phyloP scores from a whole-genome alignment of 805 yeast genomes.

The Danielia oregonensis region DNA sequence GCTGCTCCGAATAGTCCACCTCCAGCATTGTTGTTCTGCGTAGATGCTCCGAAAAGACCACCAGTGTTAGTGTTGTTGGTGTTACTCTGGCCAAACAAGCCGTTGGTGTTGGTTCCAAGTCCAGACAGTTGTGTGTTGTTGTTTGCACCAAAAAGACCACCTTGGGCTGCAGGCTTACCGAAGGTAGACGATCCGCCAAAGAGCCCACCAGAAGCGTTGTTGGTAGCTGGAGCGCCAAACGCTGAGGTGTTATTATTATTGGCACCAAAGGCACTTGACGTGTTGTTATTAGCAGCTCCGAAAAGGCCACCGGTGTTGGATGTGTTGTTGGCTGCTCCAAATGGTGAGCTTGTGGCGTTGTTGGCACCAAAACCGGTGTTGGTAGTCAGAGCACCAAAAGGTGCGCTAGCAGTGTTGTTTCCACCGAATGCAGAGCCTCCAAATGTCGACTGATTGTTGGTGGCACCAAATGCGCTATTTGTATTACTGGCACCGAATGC shows the following conservation, averaged over 20 bases:
- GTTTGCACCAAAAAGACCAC: conserved; percentile 8
- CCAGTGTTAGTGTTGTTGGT: conserved; percentile 20
- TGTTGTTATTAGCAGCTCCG: conserved; percentile 2
- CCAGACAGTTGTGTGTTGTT: conserved; percentile 3
- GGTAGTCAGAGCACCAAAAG: conserved; percentile 2
- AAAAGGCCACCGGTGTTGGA: conserved; percentile 8
- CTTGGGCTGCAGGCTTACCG: conserved; percentile 21
- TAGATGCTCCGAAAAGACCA: conserved; percentile 40
- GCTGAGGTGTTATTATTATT: conserved; percentile 19
- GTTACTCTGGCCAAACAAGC: conserved; percentile 20
- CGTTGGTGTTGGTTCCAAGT: conserved; percentile 17
- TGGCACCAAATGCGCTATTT: neutral
- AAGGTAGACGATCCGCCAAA: conserved; percentile 23
- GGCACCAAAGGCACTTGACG: conserved; percentile 7
- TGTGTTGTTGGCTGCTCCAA: conserved; percentile 12
- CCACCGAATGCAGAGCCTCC: conserved; percentile 18
- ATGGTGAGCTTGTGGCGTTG: conserved; percentile 10
- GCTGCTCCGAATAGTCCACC: conserved; percentile 11
- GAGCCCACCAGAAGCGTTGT: conserved; percentile 17
- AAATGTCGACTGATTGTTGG: conserved; percentile 8
- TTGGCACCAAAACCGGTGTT: conserved; percentile 18
- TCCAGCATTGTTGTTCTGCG: conserved; percentile 11
- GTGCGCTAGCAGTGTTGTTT: conserved; percentile 11
- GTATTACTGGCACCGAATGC: conserved; percentile 12
- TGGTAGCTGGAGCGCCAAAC: conserved; percentile 1